Conservation (phyloP, 1,284 basidiomycete genomes). For the Heliocybe sulcata region DNA sequence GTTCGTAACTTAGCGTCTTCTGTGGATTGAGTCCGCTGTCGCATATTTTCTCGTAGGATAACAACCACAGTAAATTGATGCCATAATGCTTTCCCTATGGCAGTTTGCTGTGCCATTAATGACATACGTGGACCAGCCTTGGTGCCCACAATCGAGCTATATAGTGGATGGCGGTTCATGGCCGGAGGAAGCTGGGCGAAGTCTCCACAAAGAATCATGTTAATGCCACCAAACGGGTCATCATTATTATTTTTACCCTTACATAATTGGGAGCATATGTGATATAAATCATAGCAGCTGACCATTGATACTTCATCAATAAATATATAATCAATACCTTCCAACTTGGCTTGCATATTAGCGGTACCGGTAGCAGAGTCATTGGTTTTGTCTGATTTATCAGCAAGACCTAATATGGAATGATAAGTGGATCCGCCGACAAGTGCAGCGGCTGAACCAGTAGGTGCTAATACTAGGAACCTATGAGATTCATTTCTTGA, state of each 20-base stretch:
- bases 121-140: constrained; percentile 2
- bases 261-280: constrained; percentile 7
- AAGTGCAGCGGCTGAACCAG: constrained; percentile 27
- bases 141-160: constrained; percentile 10
- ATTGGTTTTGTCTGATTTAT: background rate
- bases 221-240: background rate
- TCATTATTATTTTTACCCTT: background rate
- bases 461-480: constrained; percentile 26
- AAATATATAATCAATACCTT: constrained; percentile 21
- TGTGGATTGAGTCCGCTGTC: constrained; percentile 16
- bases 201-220: constrained; percentile 17
- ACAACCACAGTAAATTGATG: constrained; percentile 27
- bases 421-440: constrained; percentile 32
- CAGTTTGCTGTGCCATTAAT: constrained; percentile 15
- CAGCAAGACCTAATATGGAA: constrained; percentile 20
- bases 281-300: constrained; percentile 7
- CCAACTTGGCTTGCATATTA: constrained; percentile 5
- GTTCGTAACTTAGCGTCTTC: constrained; percentile 20
- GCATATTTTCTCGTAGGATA: constrained; percentile 28
- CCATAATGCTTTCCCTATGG: constrained; percentile 26
- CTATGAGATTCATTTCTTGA: constrained; percentile 15
- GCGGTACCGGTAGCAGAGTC: background rate
- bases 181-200: constrained; percentile 21
- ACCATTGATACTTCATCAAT: constrained; percentile 21
- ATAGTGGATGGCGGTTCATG: constrained; percentile 11